Evolutionary conservation across 768 basidiomycete species (phyloP).

Genomic region (Agaricus sinodeliciosus): DNA sequence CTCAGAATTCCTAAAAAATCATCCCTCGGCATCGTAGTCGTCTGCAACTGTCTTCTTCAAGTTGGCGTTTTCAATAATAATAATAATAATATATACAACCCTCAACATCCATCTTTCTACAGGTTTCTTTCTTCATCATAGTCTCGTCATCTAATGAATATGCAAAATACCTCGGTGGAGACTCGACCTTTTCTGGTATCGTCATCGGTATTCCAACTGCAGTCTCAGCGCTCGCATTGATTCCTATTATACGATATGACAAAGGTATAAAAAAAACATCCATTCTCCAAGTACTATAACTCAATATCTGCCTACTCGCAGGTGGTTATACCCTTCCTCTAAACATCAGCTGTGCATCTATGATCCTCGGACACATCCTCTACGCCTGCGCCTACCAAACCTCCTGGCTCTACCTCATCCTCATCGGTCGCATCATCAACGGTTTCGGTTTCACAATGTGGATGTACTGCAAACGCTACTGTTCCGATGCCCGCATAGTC

Average conservation of each 20-base stretch:
- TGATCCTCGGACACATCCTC: slow-evolving; percentile 49
- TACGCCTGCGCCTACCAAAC: slow-evolving; percentile 58
- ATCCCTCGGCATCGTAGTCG: slow-evolving; percentile 22
- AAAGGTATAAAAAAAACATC: slow-evolving; percentile 31
- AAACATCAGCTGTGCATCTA: slow-evolving; percentile 43
- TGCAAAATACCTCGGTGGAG: slow-evolving; percentile 54
- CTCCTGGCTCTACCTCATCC: slow-evolving; percentile 59
- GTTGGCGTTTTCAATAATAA: slow-evolving; percentile 13
- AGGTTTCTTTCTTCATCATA: slow-evolving; percentile 65
- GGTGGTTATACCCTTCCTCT: slow-evolving; percentile 53
- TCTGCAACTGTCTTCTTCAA: slow-evolving; percentile 24
- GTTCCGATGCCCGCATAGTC: slow-evolving; percentile 60
- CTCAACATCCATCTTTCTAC: neutral
- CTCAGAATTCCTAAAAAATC: slow-evolving; percentile 22
- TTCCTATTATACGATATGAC: slow-evolving; percentile 51
- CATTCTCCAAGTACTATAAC: no score
- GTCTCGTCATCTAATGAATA: slow-evolving; percentile 63
- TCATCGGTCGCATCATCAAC: slow-evolving; percentile 57
- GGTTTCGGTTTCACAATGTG: slow-evolving; percentile 55
- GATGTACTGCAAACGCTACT: slow-evolving; percentile 66
- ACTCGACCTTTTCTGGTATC: slow-evolving; percentile 59
- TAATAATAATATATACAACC: neutral
- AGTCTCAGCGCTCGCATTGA: slow-evolving; percentile 49
- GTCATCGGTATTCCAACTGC: slow-evolving; percentile 62
- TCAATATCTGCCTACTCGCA: slow-evolving; percentile 16